Evolutionary conservation across 2,329 filamentous ascomycete species (phyloP), one percentile per base, ranked within the genome.

Genomic region (Xenosphaeropsis pyriputrescens): DNA sequence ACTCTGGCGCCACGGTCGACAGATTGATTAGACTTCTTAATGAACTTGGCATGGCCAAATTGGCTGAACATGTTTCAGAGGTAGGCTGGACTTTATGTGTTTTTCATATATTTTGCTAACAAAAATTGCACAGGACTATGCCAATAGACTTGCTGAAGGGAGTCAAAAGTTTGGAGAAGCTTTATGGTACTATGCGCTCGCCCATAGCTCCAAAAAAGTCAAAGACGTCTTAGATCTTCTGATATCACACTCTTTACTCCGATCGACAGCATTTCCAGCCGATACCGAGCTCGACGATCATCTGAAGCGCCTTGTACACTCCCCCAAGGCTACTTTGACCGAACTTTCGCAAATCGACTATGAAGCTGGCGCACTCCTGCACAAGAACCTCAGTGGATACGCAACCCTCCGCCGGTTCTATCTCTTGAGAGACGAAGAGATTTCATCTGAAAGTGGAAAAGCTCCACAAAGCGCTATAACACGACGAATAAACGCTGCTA

Each of bases 371-470:
- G 72, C 83, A 47, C 71, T 94, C 9, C 67, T 96, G 3, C 84
- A 88, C 34, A 82, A 80, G 43, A 80, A 88, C 60, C 75, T 95
- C 8, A 91, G 84, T 54, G 89, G 89, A 16, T 96, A 96, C 52
- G 89, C 88, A 16, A 93, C 86, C 1, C 66, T 96, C 15, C 81
- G 89, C 29, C 80, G 79, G 47, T 95, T 89, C 62, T 96, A 93
- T 57, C 80, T 88, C 44, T 70, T 88, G n/a, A 75, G 89, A 35
- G 89, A 96, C 51, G 71, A 75, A 49, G 65, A 68, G n/a, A 45
- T 67, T 4, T 44, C 57, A 5, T 43, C 50, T 33, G 53, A 59
- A 17, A 57, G 55, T 18, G 48, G 57, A 38, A 62, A 58, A 35
- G 58, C 63, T 5, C 58, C 42, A 16, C 39, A 43, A 16, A 41